phyloP scores from a whole-genome alignment of 805 yeast genomes.

The Kazachstania africana region DNA sequence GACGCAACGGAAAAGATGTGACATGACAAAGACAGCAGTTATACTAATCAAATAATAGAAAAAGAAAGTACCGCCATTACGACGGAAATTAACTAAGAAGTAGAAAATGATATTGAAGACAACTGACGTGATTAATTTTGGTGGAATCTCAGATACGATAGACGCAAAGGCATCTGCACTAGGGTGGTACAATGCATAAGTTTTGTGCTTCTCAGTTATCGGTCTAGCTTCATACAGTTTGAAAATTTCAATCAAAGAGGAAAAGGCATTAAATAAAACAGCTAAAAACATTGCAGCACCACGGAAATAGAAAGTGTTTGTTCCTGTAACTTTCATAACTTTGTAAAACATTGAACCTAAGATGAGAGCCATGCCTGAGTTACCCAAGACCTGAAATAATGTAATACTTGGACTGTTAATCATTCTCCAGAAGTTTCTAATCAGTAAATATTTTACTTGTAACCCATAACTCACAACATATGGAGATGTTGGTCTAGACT shows the following conservation, averaged over 20 bases:
- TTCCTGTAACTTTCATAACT: background rate
- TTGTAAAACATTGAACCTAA: conserved; percentile 43
- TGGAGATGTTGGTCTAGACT: background rate
- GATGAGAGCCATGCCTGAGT: background rate
- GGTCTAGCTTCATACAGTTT: background rate
- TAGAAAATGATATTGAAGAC: background rate
- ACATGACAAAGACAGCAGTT: background rate
- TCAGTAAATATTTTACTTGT: background rate
- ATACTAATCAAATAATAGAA: no score
- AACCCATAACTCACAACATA: background rate
- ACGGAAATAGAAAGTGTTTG: background rate
- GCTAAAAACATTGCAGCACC: background rate
- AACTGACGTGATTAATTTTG: background rate
- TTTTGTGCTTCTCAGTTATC: background rate
- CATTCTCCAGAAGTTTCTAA: background rate
- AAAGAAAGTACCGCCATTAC: background rate
- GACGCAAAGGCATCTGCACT: background rate
- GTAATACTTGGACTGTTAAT: background rate
- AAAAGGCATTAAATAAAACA: background rate
- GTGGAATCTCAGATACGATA: background rate
- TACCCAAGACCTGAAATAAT: background rate
- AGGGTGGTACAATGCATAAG: background rate
- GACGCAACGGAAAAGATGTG: background rate
- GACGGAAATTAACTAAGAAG: background rate
- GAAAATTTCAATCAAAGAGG: background rate